Base-by-base conservation (phyloP, 140 eudicot genomes). In the Anethum foeniculum region DNA sequence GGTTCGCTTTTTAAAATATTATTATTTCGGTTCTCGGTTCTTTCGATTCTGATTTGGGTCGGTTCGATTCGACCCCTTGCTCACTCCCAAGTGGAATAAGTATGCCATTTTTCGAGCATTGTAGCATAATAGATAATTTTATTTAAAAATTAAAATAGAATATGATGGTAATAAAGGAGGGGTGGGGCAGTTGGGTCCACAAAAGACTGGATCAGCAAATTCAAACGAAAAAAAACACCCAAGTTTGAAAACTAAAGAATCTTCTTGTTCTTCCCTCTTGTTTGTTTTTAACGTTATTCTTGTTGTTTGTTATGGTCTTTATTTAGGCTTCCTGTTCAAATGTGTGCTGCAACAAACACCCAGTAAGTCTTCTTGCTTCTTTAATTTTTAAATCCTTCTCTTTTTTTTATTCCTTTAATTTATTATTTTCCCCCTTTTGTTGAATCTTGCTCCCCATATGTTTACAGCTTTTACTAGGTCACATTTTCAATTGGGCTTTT, bases 381-480 rank as follows among this genome's bases (percentile, higher is more conserved):
- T 65, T 14, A 3, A 12, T 65, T 28, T 65, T 65, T 65, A 27
- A 6, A 58, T 58, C 68, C 15, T 0, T 10, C 15, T 27, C 16
- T 10, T 64, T n/a, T 62, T 64, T 5, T 64, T 34, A 14, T 51
- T 4, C 16, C 13, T 28, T 3, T 65, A 27, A 12, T 58, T 23
- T 58, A 58, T 65, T 68, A 68, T 68, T 68, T 68, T 32, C 74
- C 74, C 74, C 74, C 74, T 68, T 68, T 68, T 68, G 44, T 68
- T 32, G 74, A 68, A 32, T 68, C 74, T 68, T 68, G 74, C 74
- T 16, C 44, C 74, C 74, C 74, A 68, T 12, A 0, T 64, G 71
- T 64, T 64, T 64, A 68, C 74, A 68, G 74, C 74, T 68, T 68
- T 68, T 68, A 68, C 74, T 68, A 30, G 41, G 41, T 68, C 74